Percentiles rank a stretch among this genome's conserved stretches.
Evolutionary conservation across 192 early-diverging fungal species (phyloP).

Genomic region (Mortierella antarctica): DNA sequence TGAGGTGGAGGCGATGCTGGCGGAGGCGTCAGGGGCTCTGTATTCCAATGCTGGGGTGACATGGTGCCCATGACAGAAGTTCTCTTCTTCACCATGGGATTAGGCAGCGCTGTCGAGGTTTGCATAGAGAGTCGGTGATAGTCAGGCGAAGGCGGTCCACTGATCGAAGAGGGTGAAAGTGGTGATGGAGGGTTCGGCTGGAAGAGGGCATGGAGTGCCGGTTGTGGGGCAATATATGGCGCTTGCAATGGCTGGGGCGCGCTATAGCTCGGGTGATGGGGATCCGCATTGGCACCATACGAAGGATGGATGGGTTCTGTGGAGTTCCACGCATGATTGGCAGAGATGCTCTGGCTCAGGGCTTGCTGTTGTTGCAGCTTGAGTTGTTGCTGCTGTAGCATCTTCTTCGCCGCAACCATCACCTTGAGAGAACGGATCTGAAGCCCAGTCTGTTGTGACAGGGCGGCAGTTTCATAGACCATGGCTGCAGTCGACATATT

Average conservation of each 20-base stretch:
- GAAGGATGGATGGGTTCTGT: neutral
- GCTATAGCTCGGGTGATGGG: constrained; percentile 9
- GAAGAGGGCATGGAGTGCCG: constrained; percentile 37
- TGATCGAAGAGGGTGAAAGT: constrained; percentile 23
- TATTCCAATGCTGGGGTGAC: constrained; percentile 40
- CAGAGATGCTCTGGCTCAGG: constrained; percentile 22
- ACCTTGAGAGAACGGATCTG: constrained; percentile 67
- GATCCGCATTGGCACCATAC: neutral
- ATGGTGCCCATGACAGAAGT: constrained; percentile 17
- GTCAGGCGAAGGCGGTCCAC: constrained; percentile 27
- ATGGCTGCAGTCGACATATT: constrained; percentile 71
- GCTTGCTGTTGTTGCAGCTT: constrained; percentile 52
- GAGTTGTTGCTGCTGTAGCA: constrained; percentile 65
- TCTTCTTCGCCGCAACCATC: constrained; percentile 65
- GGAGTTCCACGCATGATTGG: constrained; percentile 11
- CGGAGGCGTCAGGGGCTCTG: constrained; percentile 46
- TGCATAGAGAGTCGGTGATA: constrained; percentile 31
- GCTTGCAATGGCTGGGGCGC: neutral
- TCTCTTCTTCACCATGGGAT: constrained; percentile 24
- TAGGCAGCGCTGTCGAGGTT: constrained; percentile 11
- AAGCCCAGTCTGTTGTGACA: constrained; percentile 73
- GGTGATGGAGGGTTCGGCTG: constrained; percentile 43
- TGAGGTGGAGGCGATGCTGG: constrained; percentile 34
- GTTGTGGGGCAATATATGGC: constrained; percentile 26
- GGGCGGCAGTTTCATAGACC: constrained; percentile 73